Percentiles rank a stretch among this genome's conserved stretches.
Conservation (phyloP, 2,329 filamentous ascomycete genomes). For the Teratosphaeria epicoccoides region DNA sequence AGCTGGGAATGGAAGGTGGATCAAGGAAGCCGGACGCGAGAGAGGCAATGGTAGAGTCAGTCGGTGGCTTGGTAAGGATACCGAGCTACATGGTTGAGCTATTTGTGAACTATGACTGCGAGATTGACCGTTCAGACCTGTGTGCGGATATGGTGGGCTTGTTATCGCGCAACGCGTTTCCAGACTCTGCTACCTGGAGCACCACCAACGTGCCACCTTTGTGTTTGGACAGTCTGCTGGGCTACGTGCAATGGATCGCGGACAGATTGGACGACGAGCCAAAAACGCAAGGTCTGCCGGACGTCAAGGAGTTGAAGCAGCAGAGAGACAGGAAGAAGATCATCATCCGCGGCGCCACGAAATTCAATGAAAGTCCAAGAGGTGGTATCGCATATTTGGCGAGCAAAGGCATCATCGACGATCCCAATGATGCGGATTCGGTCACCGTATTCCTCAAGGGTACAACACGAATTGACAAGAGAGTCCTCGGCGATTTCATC, state of each 20-base stretch:
- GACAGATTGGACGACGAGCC: slow-evolving; percentile 70
- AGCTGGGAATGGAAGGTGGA: slow-evolving; percentile 83
- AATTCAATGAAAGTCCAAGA: slow-evolving; percentile 94
- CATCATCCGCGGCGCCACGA: slow-evolving; percentile 75
- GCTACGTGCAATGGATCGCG: slow-evolving; percentile 84
- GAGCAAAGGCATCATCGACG: slow-evolving; percentile 72
- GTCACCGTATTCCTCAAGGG: slow-evolving; percentile 82
- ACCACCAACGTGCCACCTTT: slow-evolving; percentile 94
- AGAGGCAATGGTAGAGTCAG: slow-evolving; percentile 96
- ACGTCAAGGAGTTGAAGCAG: slow-evolving; percentile 53
- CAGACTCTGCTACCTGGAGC: slow-evolving; percentile 96
- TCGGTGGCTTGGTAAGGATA: slow-evolving; percentile 83
- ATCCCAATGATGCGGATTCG: slow-evolving; percentile 60
- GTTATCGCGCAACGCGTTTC: slow-evolving; percentile 84
- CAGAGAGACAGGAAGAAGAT: slow-evolving; percentile 73
- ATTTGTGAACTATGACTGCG: slow-evolving; percentile 97
- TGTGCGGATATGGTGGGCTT: slow-evolving; percentile 94
- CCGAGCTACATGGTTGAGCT: slow-evolving; percentile 90
- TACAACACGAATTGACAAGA: slow-evolving; percentile 82
- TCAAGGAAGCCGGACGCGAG: slow-evolving; percentile 86
- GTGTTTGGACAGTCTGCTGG: slow-evolving; percentile 81
- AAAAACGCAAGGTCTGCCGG: slow-evolving; percentile 53
- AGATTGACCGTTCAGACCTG: slow-evolving; percentile 78
- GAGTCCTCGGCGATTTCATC: slow-evolving; percentile 79
- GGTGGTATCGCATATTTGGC: slow-evolving; percentile 76